Percentiles rank a stretch among this genome's conserved stretches.
Evolutionary conservation across 495 filamentous ascomycete genomes (phyloP).

Genomic region (Penicillium turbatum): DNA sequence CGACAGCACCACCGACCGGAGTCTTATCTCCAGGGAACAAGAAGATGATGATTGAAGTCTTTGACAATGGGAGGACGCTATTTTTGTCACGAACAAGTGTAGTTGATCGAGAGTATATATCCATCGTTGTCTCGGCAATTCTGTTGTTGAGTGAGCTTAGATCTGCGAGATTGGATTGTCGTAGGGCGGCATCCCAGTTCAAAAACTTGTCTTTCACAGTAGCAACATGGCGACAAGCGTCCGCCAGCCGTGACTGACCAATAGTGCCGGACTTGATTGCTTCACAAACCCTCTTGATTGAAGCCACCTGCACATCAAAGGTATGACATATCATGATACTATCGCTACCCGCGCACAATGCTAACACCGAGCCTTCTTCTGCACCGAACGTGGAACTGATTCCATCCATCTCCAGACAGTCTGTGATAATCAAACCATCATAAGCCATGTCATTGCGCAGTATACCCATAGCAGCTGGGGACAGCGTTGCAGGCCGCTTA

Average conservation of each 20-base stretch:
- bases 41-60: constrained; percentile 31
- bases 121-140: constrained; percentile 23
- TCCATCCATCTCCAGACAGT: constrained; percentile 46
- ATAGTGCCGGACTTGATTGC: constrained; percentile 39
- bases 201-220: constrained; percentile 36
- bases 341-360: constrained; percentile 46
- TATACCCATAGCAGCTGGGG: constrained; percentile 32
- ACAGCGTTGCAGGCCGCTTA: constrained; percentile 38
- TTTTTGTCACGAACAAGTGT: constrained; percentile 39
- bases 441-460: constrained; percentile 40
- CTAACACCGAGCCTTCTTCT: constrained; percentile 43
- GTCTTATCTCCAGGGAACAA: constrained; percentile 43
- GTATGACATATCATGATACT: constrained; percentile 52
- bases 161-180: constrained; percentile 8
- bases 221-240: constrained; percentile 36
- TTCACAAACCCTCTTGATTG: constrained; percentile 38
- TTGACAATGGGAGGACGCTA: constrained; percentile 33
- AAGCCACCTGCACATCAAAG: constrained; percentile 40
- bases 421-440: constrained; percentile 38
- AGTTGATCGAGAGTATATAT: constrained; percentile 38
- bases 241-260: constrained; percentile 25
- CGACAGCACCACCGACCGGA: constrained; percentile 43
- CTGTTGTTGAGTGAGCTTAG: constrained; percentile 24
- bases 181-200: constrained; percentile 27
- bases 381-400: constrained; percentile 46